Conservation (phyloP, 805 yeast genomes). For the Pichia cephalocereana region DNA sequence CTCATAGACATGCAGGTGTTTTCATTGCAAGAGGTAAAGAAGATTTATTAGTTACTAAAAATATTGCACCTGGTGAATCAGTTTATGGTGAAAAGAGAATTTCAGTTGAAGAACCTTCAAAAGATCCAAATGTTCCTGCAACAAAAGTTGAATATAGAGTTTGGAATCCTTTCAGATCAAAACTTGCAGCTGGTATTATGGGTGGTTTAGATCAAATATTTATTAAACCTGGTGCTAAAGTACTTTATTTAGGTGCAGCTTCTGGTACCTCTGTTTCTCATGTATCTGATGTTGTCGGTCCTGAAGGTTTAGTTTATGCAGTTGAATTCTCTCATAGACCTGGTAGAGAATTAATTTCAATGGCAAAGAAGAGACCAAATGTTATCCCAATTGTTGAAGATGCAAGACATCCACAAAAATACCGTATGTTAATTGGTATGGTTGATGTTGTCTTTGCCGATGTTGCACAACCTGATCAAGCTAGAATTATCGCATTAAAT, state of each 20-base stretch:
- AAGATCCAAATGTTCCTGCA: slow-evolving; percentile 78
- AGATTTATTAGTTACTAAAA: slow-evolving; percentile 94
- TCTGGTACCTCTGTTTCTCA: slow-evolving; percentile 99
- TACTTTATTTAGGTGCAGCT: slow-evolving; percentile 96
- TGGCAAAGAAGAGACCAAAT: slow-evolving; percentile 99
- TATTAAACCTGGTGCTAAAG: slow-evolving; percentile 97
- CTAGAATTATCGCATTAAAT: slow-evolving; percentile 98
- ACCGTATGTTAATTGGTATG: slow-evolving; percentile 98
- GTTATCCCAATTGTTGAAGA: slow-evolving; percentile 98
- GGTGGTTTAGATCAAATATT: slow-evolving; percentile 98
- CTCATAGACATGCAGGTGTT: slow-evolving; percentile 98
- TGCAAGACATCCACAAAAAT: slow-evolving; percentile 99
- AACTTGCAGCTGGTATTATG: slow-evolving; percentile 99
- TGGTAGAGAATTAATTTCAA: slow-evolving; percentile 96
- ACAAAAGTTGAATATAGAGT: slow-evolving; percentile 98
- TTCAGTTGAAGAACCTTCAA: slow-evolving; percentile 85
- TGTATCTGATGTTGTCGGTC: slow-evolving; percentile 97
- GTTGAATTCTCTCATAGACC: slow-evolving; percentile 99
- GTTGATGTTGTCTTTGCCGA: slow-evolving; percentile 98
- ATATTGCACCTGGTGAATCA: slow-evolving; percentile 96
- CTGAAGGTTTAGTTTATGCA: slow-evolving; percentile 97
- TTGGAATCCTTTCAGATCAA: slow-evolving; percentile 99
- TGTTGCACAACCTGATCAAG: slow-evolving; percentile 99
- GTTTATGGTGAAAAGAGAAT: slow-evolving; percentile 98
- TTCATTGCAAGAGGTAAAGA: slow-evolving; percentile 99